Conservation (phyloP, 805 yeast species). For the Cyberlindnera saturnus region DNA sequence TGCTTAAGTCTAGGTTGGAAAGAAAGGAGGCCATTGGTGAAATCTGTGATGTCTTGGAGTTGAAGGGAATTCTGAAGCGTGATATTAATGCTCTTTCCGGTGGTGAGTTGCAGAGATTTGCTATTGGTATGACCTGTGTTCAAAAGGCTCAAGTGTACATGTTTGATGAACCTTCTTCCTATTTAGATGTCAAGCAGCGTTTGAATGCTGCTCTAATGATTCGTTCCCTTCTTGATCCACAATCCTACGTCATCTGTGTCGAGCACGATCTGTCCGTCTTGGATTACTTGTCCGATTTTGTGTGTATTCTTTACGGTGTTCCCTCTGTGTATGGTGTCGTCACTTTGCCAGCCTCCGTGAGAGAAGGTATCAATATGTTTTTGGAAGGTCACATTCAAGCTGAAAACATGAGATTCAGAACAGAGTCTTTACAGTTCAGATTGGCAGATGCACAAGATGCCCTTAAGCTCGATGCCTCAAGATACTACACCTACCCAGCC, state of each 20-base stretch:
- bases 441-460: conserved; percentile 84
- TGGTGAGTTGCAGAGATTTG: conserved; percentile 98
- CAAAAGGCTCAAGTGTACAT: conserved; percentile 94
- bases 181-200: conserved; percentile 97
- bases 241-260: conserved; percentile 87
- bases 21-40: conserved; percentile 59
- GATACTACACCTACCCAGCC: conserved; percentile 69
- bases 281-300: conserved; percentile 94
- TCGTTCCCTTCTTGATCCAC: conserved; percentile 72
- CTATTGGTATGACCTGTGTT: conserved; percentile 95
- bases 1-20: conserved; percentile 71
- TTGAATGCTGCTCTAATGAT: conserved; percentile 94
- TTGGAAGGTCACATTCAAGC: conserved; percentile 97
- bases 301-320: conserved; percentile 95
- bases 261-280: conserved; percentile 98
- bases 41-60: conserved; percentile 66
- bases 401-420: conserved; percentile 94
- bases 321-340: conserved; percentile 99
- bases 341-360: conserved; percentile 90
- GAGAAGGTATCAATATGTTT: conserved; percentile 99
- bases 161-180: conserved; percentile 99
- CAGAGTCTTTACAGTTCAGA: conserved; percentile 91
- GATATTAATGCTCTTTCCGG: conserved; percentile 89
- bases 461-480: conserved; percentile 67
- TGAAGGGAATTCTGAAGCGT: conserved; percentile 71